phyloP scores from a whole-genome alignment of 345 rosid species.

The Ceriops decandra region DNA sequence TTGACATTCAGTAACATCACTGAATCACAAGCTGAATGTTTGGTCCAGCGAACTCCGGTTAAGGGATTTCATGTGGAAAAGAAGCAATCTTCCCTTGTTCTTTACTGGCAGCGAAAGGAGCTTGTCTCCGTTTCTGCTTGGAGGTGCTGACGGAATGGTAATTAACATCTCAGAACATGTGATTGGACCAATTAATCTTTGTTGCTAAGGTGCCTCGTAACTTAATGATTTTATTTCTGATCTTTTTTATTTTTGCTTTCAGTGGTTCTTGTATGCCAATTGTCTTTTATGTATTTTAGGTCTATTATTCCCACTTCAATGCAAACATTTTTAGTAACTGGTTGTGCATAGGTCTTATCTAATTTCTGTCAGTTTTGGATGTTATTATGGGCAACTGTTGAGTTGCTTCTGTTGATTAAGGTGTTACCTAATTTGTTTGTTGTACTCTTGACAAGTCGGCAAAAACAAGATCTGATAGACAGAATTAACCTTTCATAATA shows the following conservation, averaged over 20 bases:
- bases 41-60: conserved; percentile 22
- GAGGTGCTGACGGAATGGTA: conserved; percentile 22
- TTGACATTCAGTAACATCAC: conserved; percentile 26
- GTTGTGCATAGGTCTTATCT: conserved; percentile 27
- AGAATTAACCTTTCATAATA: conserved; percentile 15
- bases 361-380: conserved; percentile 16
- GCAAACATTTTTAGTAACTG: conserved; percentile 36
- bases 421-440: conserved; percentile 16
- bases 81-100: conserved; percentile 23
- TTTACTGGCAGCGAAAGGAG: conserved; percentile 30
- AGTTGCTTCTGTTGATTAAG: conserved; percentile 18
- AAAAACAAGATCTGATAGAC: conserved; percentile 18
- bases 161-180: background rate
- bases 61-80: conserved; percentile 29
- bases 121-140: conserved; percentile 29
- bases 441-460: conserved; percentile 28
- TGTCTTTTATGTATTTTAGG: conserved; percentile 39
- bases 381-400: conserved; percentile 13
- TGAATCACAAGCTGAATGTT: conserved; percentile 29
- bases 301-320: conserved; percentile 36
- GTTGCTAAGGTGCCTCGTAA: conserved; percentile 31
- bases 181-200: conserved; percentile 13
- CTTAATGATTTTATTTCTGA: conserved; percentile 36
- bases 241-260: conserved; percentile 24
- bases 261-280: conserved; percentile 41